Evolutionary conservation across 2,329 filamentous ascomycete genomes (phyloP), one percentile per base, ranked within the genome.

Genomic region (Cladobotryum protrusum): DNA sequence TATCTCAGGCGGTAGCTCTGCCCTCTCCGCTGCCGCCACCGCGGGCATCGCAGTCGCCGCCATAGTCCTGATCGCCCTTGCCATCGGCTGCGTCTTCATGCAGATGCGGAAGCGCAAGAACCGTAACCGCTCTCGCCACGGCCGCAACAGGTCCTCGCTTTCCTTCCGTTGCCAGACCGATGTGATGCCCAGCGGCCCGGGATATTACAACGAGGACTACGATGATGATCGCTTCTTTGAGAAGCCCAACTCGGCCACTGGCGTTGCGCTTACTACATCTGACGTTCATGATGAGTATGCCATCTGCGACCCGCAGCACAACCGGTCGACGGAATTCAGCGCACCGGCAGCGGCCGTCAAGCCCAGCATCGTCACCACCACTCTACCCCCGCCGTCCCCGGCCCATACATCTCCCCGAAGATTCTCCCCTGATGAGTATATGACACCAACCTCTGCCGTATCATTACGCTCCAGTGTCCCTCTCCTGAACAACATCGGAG

Each of bases 161-260:
- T 77, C 73, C 2, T 79, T 79, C 62, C 70, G 71, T 32, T 79
- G 77, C 63, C 73, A 76, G 50, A 71, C 19, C 11, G 20, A 29
- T 19, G 43, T 34, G 44, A 46, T 37, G 5, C 39, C 13, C 44
- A n/a, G 18, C 3, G 6, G 24, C 6, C 3, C 12, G 14, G 35
- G 24, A n/a, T 37, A 20, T 24, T 24, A 48, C 37, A 2, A 20
- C 19, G 3, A 45, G 17, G 14, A 49, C 45, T 20, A 43, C 4
- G n/a, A 44, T 33, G 43, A 54, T 19, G 52, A 50, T 29, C 20
- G 24, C 17, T 52, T 52, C 33, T 46, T 44, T 35, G 42, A 47
- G 36, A 47, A 52, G 35, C 15, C 47, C 11, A 39, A 45, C 19
- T 46, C 43, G 14, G 39, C 39, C 17, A 44, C 47, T 11, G 43